phyloP scores from a whole-genome alignment of 2,329 filamentous ascomycete species.

The Acephala macrosclerotiorum region DNA sequence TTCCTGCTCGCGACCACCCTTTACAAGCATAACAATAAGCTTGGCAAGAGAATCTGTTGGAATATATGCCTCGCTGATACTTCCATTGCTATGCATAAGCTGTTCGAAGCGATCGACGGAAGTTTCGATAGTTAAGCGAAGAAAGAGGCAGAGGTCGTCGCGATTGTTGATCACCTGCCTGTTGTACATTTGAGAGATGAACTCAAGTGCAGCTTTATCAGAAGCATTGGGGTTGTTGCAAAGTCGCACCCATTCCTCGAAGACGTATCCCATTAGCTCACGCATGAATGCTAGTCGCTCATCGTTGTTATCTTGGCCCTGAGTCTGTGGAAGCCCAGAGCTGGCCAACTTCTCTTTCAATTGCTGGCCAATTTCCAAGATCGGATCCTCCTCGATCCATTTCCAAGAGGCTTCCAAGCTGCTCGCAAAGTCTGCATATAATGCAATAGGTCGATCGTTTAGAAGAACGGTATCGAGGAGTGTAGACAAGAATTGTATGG shows the following conservation, averaged over 20 bases:
- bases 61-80: conserved; percentile 61
- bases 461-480: conserved; percentile 82
- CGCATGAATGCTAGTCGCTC: conserved; percentile 67
- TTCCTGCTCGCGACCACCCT: conserved; percentile 70
- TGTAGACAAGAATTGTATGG: conserved; percentile 80
- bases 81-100: conserved; percentile 65
- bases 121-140: conserved; percentile 81
- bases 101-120: conserved; percentile 82
- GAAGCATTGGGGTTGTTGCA: conserved; percentile 79
- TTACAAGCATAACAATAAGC: conserved; percentile 78
- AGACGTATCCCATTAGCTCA: conserved; percentile 92
- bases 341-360: conserved; percentile 72
- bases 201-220: conserved; percentile 75
- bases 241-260: conserved; percentile 92
- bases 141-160: conserved; percentile 81
- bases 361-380: conserved; percentile 69
- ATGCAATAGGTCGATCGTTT: conserved; percentile 76
- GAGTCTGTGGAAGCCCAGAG: conserved; percentile 61
- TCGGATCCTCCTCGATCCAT: conserved; percentile 80
- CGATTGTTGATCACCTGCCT: conserved; percentile 74
- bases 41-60: conserved; percentile 83
- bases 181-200: conserved; percentile 84
- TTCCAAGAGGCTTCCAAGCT: conserved; percentile 82
- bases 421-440: conserved; percentile 85
- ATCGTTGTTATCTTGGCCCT: conserved; percentile 54